Evolutionary conservation across 805 yeast genomes (phyloP).

Genomic region (Cyberlindnera americana): DNA sequence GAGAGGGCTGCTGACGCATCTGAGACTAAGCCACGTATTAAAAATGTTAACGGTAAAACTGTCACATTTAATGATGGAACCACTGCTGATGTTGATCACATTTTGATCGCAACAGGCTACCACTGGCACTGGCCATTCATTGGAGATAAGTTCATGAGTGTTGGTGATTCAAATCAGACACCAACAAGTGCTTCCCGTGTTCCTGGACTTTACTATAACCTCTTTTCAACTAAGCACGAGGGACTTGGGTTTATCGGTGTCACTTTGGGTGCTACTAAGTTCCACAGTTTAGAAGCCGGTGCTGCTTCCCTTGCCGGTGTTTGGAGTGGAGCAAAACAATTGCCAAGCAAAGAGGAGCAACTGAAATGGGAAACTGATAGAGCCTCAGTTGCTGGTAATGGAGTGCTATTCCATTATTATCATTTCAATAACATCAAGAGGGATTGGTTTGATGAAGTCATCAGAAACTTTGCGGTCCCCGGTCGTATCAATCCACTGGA

Average conservation of each 20-base stretch:
- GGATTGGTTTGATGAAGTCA: constrained; percentile 10
- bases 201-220: too few relatives aligned
- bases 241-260: constrained; percentile 41
- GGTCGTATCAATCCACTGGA: constrained; percentile 9
- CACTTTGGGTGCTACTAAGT: constrained; percentile 38
- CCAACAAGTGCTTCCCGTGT: too few relatives aligned
- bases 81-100: constrained; percentile 40
- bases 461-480: constrained; percentile 5
- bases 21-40: constrained; percentile 7
- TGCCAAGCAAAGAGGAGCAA: constrained; percentile 41
- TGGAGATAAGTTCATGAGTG: constrained; percentile 24
- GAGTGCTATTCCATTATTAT: constrained; percentile 6
- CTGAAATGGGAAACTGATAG: constrained; percentile 31
- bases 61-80: constrained; percentile 44
- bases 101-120: constrained; percentile 73
- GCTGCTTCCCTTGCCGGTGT: constrained; percentile 53
- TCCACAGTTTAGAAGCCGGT: constrained; percentile 45
- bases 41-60: constrained; percentile 16
- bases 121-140: constrained; percentile 35
- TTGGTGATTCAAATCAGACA: constrained; percentile 16
- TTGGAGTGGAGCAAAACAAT: constrained; percentile 37
- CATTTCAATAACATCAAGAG: constrained; percentile 1
- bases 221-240: constrained; percentile 36
- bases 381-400: constrained; percentile 23
- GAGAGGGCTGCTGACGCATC: constrained; percentile 5